Evolutionary conservation across 176 grass and related monocot genomes (phyloP).

Genomic region (Ananas comosus): DNA sequence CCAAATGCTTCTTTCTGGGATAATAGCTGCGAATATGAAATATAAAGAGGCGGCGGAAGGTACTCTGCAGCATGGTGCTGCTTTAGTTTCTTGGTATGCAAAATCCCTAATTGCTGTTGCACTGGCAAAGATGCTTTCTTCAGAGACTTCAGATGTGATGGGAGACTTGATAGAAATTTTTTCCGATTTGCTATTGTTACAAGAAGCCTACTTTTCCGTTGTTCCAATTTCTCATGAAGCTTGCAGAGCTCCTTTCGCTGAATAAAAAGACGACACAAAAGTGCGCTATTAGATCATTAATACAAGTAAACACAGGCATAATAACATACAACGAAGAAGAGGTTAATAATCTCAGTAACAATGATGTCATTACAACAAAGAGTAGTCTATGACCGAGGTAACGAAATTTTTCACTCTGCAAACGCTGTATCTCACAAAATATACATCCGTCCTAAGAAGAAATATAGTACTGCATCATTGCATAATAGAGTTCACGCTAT

Average conservation of each 20-base stretch:
- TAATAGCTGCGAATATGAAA: slow-evolving; percentile 71
- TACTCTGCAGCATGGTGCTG: slow-evolving; percentile 79
- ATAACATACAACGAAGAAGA: no score
- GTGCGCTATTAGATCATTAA: neutral
- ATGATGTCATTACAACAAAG: no score
- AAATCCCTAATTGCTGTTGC: slow-evolving; percentile 85
- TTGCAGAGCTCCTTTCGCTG: slow-evolving; percentile 92
- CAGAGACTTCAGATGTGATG: slow-evolving; percentile 92
- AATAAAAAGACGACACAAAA: slow-evolving; percentile 17
- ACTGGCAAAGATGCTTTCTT: slow-evolving; percentile 99
- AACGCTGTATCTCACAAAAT: no score
- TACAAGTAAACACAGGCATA: neutral
- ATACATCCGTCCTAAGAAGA: no score
- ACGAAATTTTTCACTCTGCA: no score
- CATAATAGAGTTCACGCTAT: no score
- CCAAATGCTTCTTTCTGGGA: slow-evolving; percentile 97
- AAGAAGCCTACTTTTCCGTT: slow-evolving; percentile 46
- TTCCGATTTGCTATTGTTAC: slow-evolving; percentile 67
- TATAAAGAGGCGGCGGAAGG: slow-evolving; percentile 77
- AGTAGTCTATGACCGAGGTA: no score
- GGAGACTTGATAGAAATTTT: slow-evolving; percentile 89
- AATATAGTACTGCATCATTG: no score
- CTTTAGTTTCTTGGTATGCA: slow-evolving; percentile 88
- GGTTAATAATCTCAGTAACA: neutral
- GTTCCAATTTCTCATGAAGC: slow-evolving; percentile 68